Percentiles rank a stretch among this genome's conserved stretches.
phyloP scores from a whole-genome alignment of 108 stramenopile species.

The Cyclotella kingstonii region DNA sequence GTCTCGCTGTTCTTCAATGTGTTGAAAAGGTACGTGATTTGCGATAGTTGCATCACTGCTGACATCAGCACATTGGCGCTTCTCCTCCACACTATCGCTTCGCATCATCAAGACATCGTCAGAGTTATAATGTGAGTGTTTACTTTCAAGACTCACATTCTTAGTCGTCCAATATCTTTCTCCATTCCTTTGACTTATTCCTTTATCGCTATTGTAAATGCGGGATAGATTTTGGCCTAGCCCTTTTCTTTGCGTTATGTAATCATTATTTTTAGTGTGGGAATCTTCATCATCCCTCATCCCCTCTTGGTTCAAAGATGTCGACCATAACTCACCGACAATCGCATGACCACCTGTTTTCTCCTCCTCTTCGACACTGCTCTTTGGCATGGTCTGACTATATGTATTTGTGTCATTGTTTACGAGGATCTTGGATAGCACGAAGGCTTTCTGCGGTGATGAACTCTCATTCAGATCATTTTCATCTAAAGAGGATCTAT shows the following conservation, averaged over 20 bases:
- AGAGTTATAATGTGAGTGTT: conserved; percentile 1
- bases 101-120: conserved; percentile 28
- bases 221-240: not conserved
- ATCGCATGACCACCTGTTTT: too few species aligned
- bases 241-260: too few species aligned
- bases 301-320: too few species aligned
- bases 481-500: too few species aligned
- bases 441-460: too few species aligned
- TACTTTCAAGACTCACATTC: not conserved
- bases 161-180: too few species aligned
- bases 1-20: not conserved
- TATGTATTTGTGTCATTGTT: too few species aligned
- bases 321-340: too few species aligned
- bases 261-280: too few species aligned
- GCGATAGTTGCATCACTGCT: not conserved
- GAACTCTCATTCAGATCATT: too few species aligned
- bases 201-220: not conserved
- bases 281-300: too few species aligned
- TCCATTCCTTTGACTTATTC: not conserved
- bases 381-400: not conserved
- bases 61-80: not conserved
- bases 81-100: conserved; percentile 7
- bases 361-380: not conserved
- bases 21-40: not conserved
- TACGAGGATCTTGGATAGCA: too few species aligned